Conservation (phyloP, 768 basidiomycete genomes). For the Rhodosporidiobolus sp. region DNA sequence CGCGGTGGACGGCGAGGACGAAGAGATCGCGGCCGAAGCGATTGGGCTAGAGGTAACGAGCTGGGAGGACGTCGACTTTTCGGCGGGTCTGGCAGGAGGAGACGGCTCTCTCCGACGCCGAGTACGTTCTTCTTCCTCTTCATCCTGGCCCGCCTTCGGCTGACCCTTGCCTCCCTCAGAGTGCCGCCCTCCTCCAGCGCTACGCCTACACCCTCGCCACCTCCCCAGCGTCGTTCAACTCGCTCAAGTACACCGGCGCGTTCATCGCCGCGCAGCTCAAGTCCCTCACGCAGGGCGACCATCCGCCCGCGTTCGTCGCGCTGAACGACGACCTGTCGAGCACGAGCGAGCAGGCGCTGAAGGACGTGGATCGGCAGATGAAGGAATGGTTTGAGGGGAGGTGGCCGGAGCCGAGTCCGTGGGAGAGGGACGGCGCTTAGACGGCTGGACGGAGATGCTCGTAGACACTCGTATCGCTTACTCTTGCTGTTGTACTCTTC, state of each 20-base stretch:
- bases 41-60: background rate
- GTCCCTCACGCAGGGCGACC: background rate
- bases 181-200: constrained; percentile 26
- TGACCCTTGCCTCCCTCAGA: background rate
- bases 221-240: constrained; percentile 14
- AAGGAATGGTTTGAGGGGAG: constrained; percentile 6
- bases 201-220: constrained; percentile 30
- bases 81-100: background rate
- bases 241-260: constrained; percentile 1
- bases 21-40: background rate
- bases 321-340: constrained; percentile 25
- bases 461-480: no score
- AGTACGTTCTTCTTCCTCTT: constrained; percentile 4
- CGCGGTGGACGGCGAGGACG: background rate
- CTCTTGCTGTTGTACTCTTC: no score
- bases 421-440: constrained; percentile 4
- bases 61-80: constrained; percentile 1
- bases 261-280: background rate
- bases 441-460: background rate
- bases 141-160: background rate
- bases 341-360: background rate
- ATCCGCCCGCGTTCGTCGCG: constrained; percentile 26
- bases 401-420: background rate
- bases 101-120: background rate
- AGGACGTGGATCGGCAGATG: constrained; percentile 4